Evolutionary conservation across 2,329 filamentous ascomycete genomes (phyloP).

Genomic region (Beauveria rudraprayagi): DNA sequence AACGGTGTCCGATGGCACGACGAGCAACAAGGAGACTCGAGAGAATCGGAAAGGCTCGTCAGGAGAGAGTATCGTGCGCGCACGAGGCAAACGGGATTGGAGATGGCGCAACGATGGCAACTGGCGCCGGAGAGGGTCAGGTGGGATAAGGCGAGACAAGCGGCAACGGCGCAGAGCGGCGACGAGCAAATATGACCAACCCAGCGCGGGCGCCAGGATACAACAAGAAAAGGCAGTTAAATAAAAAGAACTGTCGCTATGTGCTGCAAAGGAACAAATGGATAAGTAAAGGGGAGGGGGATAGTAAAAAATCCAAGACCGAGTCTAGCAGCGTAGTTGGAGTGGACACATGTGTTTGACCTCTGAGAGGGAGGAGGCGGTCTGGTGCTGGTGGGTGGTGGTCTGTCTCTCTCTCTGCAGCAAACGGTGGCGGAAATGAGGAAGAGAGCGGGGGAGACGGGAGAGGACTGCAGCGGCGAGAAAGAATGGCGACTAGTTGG

Average conservation of each 20-base stretch:
- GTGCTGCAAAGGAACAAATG: neutral
- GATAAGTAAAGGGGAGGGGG: neutral
- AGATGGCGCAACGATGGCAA: neutral
- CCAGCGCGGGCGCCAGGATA: neutral
- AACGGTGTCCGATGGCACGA: neutral
- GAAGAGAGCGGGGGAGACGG: neutral
- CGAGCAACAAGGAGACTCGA: neutral
- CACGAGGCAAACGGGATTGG: slow-evolving; percentile 4
- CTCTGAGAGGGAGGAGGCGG: neutral
- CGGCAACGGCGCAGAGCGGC: neutral
- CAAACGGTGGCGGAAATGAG: slow-evolving; percentile 6
- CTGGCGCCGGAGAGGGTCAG: neutral
- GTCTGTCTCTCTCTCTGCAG: neutral
- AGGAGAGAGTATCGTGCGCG: neutral
- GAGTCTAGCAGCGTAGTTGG: slow-evolving; percentile 5
- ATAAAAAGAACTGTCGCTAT: neutral
- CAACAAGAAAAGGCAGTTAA: neutral
- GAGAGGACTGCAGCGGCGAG: neutral
- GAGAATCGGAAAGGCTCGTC: neutral
- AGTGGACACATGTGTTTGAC: slow-evolving; percentile 5
- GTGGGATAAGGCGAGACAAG: neutral
- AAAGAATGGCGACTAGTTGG: neutral
- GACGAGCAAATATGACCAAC: neutral
- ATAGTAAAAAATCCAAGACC: neutral
- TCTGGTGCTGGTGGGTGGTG: neutral